Conservation (phyloP, 2,329 filamentous ascomycete genomes). For the Aspergillus nomiae region DNA sequence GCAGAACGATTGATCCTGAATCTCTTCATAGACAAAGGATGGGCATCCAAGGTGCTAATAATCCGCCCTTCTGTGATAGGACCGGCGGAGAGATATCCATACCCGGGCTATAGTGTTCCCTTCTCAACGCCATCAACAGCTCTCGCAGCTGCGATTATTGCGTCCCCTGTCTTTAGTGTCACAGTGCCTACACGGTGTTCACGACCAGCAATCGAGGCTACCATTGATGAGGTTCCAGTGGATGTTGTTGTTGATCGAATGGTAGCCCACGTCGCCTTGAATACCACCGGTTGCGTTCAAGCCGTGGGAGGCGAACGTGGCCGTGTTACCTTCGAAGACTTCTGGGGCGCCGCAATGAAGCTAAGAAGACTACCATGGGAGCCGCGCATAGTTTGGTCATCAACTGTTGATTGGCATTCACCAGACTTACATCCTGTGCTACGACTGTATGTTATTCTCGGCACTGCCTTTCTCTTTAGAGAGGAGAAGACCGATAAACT, state of each 20-base stretch:
- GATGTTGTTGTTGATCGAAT: conserved; percentile 28
- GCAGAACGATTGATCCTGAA: conserved; percentile 10
- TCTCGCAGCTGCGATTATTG: conserved; percentile 9
- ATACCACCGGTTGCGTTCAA: not conserved
- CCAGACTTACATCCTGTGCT: not conserved
- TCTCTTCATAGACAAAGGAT: not conserved
- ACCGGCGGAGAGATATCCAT: conserved; percentile 24
- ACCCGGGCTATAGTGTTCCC: conserved; percentile 21
- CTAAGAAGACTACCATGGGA: not conserved
- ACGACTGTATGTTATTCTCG: not conserved
- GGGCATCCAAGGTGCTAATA: conserved; percentile 7
- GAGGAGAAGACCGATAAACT: not conserved
- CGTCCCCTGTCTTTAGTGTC: not conserved
- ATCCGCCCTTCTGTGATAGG: conserved; percentile 27
- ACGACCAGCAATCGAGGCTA: conserved; percentile 20
- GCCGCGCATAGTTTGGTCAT: not conserved
- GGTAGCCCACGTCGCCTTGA: not conserved
- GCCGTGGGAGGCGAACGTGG: not conserved
- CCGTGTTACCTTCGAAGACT: not conserved
- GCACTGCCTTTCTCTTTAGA: not conserved
- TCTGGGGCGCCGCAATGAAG: not conserved
- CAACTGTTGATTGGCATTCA: not conserved
- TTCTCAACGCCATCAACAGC: conserved; percentile 21
- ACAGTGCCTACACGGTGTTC: conserved; percentile 19
- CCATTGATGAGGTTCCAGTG: conserved; percentile 28